Conservation (phyloP, 2,329 filamentous ascomycete species). For the Pseudogymnoascus sp. region DNA sequence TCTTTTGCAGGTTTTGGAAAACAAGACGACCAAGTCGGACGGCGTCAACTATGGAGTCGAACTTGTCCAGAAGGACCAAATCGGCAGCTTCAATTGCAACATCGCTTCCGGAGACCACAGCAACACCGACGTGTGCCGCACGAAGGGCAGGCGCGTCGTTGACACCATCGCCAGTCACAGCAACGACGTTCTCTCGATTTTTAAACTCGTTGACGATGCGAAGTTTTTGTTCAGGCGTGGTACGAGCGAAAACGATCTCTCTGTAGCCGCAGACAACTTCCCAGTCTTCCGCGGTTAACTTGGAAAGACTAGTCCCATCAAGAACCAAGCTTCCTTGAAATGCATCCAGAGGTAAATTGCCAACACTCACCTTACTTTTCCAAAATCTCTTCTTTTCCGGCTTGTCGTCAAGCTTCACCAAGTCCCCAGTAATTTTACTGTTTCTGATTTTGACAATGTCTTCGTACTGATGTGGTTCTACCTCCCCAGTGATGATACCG, state of each 20-base stretch:
- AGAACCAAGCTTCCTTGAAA: slow-evolving; percentile 17
- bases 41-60: slow-evolving; percentile 70
- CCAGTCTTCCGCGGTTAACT: slow-evolving; percentile 42
- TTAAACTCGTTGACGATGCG: slow-evolving; percentile 66
- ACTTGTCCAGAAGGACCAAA: slow-evolving; percentile 84
- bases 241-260: slow-evolving; percentile 68
- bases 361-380: not conserved
- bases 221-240: slow-evolving; percentile 70
- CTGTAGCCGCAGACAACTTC: slow-evolving; percentile 53
- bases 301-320: slow-evolving; percentile 19
- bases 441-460: slow-evolving; percentile 18
- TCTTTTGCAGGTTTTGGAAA: slow-evolving; percentile 67
- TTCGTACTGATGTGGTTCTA: slow-evolving; percentile 33
- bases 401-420: slow-evolving; percentile 5
- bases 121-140: slow-evolving; percentile 67
- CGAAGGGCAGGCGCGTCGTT: slow-evolving; percentile 69
- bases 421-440: not conserved
- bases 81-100: slow-evolving; percentile 77
- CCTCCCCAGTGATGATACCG: slow-evolving; percentile 51
- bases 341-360: not conserved
- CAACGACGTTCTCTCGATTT: slow-evolving; percentile 45
- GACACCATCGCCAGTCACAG: slow-evolving; percentile 66
- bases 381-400: not conserved
- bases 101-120: slow-evolving; percentile 66
- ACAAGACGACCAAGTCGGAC: slow-evolving; percentile 64